phyloP scores from a whole-genome alignment of 148 eudicot species.

The Fagopyrum homotropicum region DNA sequence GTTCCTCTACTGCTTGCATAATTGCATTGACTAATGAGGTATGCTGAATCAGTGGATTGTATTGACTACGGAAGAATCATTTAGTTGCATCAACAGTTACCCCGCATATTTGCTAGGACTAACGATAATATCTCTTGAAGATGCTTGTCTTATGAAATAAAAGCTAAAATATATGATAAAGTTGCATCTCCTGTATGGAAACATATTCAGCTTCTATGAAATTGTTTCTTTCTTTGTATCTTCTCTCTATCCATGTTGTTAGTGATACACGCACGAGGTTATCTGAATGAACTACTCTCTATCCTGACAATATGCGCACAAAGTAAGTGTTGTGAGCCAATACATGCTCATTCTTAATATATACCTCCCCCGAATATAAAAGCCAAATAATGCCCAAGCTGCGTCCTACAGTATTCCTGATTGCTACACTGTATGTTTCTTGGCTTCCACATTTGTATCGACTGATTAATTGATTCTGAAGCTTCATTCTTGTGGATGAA shows the following conservation, averaged over 20 bases:
- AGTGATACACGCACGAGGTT: not conserved
- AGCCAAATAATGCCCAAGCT: not conserved
- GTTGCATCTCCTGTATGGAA: not conserved
- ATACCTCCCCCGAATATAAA: not conserved
- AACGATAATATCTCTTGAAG: too few relatives aligned
- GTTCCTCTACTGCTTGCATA: constrained; percentile 75
- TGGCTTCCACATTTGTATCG: not conserved
- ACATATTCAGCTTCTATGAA: not conserved
- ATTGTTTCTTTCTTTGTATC: not conserved
- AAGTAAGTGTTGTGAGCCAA: not conserved
- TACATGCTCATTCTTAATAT: not conserved
- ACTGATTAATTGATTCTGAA: not conserved
- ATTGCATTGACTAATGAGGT: constrained; percentile 64
- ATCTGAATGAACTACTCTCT: not conserved
- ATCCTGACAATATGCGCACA: not conserved
- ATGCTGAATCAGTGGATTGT: not conserved
- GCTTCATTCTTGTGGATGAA: not conserved
- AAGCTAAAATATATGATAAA: too few relatives aligned
- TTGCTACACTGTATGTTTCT: not conserved
- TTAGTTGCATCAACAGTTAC: not conserved
- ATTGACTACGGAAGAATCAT: not conserved
- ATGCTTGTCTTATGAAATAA: too few relatives aligned
- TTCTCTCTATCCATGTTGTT: not conserved
- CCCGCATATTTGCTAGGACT: not conserved
- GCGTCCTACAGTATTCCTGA: not conserved